phyloP scores from a whole-genome alignment of 2,329 filamentous ascomycete species.

The Coleophoma cylindrospora region DNA sequence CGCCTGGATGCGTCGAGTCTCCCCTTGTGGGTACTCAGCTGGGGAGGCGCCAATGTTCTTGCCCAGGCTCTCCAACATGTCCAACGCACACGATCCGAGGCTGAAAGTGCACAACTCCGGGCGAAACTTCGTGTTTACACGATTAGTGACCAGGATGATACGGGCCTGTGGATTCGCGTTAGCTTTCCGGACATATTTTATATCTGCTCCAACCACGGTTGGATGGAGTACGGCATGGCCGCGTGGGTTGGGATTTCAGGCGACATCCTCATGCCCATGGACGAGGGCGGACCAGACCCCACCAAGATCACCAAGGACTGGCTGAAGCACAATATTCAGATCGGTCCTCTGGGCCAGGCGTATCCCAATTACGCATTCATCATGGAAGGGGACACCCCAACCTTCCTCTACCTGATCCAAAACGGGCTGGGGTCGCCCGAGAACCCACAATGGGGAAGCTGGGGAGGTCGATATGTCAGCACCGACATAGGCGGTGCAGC shows the following conservation, averaged over 20 bases:
- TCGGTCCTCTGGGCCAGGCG: conserved; percentile 32
- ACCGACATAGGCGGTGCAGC: conserved; percentile 9
- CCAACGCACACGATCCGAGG: conserved; percentile 20
- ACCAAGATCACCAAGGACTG: conserved; percentile 34
- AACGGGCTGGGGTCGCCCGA: conserved; percentile 31
- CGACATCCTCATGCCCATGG: conserved; percentile 6
- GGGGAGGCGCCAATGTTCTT: conserved; percentile 40
- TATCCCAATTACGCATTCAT: conserved; percentile 36
- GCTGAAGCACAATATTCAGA: conserved; percentile 39
- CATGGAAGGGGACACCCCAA: conserved; percentile 37
- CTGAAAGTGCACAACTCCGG: conserved; percentile 23
- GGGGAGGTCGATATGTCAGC: conserved; percentile 31
- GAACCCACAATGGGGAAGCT: conserved; percentile 30
- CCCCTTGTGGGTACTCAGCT: conserved; percentile 38
- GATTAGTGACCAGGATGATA: conserved; percentile 44
- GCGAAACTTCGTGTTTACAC: conserved; percentile 35
- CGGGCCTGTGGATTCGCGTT: conserved; percentile 39
- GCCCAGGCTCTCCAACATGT: conserved; percentile 33
- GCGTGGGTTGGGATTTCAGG: conserved; percentile 42
- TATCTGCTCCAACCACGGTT: conserved; percentile 40
- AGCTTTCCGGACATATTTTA: conserved; percentile 40
- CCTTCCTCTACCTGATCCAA: conserved; percentile 31
- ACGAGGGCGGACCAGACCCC: conserved; percentile 35
- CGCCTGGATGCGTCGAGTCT: conserved; percentile 27
- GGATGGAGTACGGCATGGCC: conserved; percentile 38